Base-by-base conservation (phyloP, 2,329 filamentous ascomycete genomes). In the Stachybotrys elegans region DNA sequence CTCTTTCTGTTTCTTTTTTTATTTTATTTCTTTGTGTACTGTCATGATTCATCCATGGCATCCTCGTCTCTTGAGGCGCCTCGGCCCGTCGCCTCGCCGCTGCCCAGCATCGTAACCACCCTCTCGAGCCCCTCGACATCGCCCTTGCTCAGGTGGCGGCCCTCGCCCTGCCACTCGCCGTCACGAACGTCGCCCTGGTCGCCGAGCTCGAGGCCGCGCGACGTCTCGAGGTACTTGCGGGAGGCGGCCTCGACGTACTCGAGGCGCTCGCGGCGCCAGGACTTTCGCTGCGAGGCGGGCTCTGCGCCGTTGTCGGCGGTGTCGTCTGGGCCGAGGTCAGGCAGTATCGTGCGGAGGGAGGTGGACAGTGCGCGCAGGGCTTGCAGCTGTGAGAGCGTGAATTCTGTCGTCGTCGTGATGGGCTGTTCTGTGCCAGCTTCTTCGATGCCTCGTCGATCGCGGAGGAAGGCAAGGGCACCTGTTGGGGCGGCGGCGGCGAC, bases 171-270 rank as follows among this genome's bases (percentile, higher is more conserved):
- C 78, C 78, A 81, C 59, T 84, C 79, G 11, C 81, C 81, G 55
- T 83, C 81, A 47, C 77, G 72, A 39, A 84, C 73, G 56, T 81
- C 81, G 11, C 82, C 82, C 47, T 76, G 67, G 5, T 67, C 61
- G 3, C 78, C 81, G 25, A 86, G 61, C 55, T 88, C 84, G 45
- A 91, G 67, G 0, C 86, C 86, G 37, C 81, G 71, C 36, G 80
- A 71, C 22, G 68, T 75, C 67, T 95, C 88, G 32, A 96, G 69
- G 60, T 94, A 87, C 47, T 86, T 76, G 52, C 81, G 73, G 41
- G 88, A 87, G 57, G 90, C 83, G 43, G 78, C 77, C 66, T 96
- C 91, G 40, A 97, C 83, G 61, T 97, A 97, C 52, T 86, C 78
- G 45, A 84, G 75, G 48, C 92, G 74, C 61, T 93, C 83, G 43